phyloP scores from a whole-genome alignment of 768 basidiomycete genomes.

The Strobilomyces echinocephalus region DNA sequence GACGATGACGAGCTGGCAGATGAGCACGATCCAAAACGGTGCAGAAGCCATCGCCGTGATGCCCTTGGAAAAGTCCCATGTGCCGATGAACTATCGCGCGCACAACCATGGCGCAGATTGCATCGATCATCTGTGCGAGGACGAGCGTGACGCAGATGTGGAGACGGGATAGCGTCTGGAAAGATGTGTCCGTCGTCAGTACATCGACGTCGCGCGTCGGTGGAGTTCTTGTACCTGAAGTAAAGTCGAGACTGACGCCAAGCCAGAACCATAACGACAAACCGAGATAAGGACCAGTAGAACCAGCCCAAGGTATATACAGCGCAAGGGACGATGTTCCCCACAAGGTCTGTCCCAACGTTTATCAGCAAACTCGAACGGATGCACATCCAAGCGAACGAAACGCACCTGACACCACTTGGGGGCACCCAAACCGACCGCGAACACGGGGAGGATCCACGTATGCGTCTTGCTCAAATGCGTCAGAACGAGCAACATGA shows the following conservation, averaged over 20 bases:
- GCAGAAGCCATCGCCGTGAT: constrained; percentile 74
- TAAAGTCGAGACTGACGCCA: constrained; percentile 87
- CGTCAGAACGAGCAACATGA: constrained; percentile 69
- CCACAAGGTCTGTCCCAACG: constrained; percentile 70
- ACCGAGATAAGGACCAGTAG: constrained; percentile 81
- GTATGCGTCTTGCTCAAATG: constrained; percentile 91
- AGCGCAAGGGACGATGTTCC: constrained; percentile 90
- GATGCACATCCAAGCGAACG: background rate
- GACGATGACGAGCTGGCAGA: constrained; percentile 80
- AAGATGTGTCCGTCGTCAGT: background rate
- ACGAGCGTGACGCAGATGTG: constrained; percentile 93
- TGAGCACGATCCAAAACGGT: constrained; percentile 82
- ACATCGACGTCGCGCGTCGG: background rate
- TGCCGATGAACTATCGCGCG: constrained; percentile 85
- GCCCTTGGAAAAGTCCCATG: constrained; percentile 81
- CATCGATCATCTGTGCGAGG: constrained; percentile 85
- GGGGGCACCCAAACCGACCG: constrained; percentile 90
- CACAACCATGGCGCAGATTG: constrained; percentile 87
- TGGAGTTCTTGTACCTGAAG: constrained; percentile 44
- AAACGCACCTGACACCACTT: constrained; percentile 81
- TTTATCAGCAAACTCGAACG: background rate
- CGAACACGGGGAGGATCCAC: constrained; percentile 92
- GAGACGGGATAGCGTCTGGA: constrained; percentile 78
- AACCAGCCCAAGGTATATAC: constrained; percentile 92
- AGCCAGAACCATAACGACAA: constrained; percentile 93